Evolutionary conservation across 2,329 filamentous ascomycete genomes (phyloP).

Genomic region (Neopestalotiopsis clavispora): DNA sequence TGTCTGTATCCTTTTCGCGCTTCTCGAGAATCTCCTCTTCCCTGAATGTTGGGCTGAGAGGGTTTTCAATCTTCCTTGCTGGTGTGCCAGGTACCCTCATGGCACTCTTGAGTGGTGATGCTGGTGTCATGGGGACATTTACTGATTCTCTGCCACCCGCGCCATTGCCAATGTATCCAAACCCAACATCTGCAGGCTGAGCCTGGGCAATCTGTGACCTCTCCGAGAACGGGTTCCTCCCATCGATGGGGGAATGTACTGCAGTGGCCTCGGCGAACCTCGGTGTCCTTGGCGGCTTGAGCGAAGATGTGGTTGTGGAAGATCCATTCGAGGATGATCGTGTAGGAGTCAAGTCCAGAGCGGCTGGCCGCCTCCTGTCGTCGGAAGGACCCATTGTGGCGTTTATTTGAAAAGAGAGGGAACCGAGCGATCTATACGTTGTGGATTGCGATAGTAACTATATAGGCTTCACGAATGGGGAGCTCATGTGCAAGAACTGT

Average conservation of each 20-base stretch:
- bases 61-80: constrained; percentile 73
- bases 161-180: constrained; percentile 80
- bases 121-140: constrained; percentile 70
- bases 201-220: constrained; percentile 63
- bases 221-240: constrained; percentile 63
- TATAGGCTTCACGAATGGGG: constrained; percentile 21
- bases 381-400: constrained; percentile 43
- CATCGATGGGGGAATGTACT: constrained; percentile 77
- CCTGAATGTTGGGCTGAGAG: constrained; percentile 87
- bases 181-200: constrained; percentile 86
- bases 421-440: constrained; percentile 41
- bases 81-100: constrained; percentile 86
- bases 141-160: constrained; percentile 56
- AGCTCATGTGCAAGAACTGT: constrained; percentile 32
- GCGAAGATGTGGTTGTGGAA: constrained; percentile 57
- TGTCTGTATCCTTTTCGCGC: constrained; percentile 79
- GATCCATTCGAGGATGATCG: constrained; percentile 56
- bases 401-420: constrained; percentile 37
- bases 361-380: constrained; percentile 62
- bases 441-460: constrained; percentile 28
- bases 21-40: constrained; percentile 90
- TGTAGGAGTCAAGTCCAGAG: constrained; percentile 56
- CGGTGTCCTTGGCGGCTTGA: constrained; percentile 74
- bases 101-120: constrained; percentile 85
- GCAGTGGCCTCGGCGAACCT: constrained; percentile 83